Conservation (phyloP, 2,329 filamentous ascomycete species). For the Nigrospora oryzae region DNA sequence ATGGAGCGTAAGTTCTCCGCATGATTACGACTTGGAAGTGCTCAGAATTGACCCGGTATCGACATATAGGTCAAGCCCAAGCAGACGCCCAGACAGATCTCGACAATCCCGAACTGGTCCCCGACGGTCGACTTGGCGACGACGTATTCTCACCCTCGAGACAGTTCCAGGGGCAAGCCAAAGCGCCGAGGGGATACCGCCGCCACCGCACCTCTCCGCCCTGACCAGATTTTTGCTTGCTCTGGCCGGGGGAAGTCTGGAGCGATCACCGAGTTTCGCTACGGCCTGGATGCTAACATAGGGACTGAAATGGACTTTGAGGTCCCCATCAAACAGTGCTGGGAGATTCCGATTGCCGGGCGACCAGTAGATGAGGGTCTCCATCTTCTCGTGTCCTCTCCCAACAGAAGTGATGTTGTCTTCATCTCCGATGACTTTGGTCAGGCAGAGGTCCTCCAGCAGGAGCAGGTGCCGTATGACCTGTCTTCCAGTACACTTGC, state of each 20-base stretch:
- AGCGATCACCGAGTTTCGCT: conserved; percentile 58
- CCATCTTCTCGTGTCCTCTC: conserved; percentile 38
- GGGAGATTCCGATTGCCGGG: conserved; percentile 34
- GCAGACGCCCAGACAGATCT: conserved; percentile 42
- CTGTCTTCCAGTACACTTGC: conserved; percentile 42
- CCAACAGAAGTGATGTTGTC: conserved; percentile 38
- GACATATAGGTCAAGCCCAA: conserved; percentile 42
- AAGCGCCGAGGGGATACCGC: conserved; percentile 18
- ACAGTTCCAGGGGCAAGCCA: conserved; percentile 18
- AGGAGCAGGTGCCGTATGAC: conserved; percentile 39
- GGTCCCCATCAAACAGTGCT: conserved; percentile 40
- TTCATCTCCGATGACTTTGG: conserved; percentile 38
- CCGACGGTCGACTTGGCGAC: conserved; percentile 48
- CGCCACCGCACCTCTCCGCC: conserved; percentile 17
- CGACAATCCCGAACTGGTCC: conserved; percentile 58
- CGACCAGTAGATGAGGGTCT: conserved; percentile 18
- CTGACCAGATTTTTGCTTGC: conserved; percentile 58
- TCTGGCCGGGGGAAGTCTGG: conserved; percentile 56
- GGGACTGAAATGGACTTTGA: conserved; percentile 46
- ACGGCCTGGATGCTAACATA: conserved; percentile 62
- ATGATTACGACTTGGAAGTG: neutral
- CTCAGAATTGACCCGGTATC: conserved; percentile 2
- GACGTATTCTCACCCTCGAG: conserved; percentile 15
- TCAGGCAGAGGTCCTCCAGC: conserved; percentile 31
- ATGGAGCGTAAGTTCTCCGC: conserved; percentile 49